Evolutionary conservation across 176 grass and related monocot species (phyloP).

Genomic region (Elymus sibiricus): DNA sequence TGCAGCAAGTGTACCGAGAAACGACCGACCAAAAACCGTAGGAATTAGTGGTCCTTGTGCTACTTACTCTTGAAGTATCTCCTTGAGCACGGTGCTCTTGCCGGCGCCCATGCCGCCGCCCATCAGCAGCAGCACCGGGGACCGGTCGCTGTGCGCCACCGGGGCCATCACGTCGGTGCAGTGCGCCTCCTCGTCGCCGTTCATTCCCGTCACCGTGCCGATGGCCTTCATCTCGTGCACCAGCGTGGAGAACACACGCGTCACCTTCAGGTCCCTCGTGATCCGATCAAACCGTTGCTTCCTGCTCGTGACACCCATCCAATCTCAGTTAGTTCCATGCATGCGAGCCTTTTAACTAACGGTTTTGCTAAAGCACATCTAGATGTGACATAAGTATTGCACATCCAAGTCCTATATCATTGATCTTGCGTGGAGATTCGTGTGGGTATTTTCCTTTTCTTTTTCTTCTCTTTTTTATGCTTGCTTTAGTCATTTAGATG

Average conservation of each 20-base stretch:
- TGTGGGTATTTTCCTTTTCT: too few species aligned
- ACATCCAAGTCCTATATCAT: too few species aligned
- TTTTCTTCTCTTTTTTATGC: too few species aligned
- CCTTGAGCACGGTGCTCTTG: slow-evolving; percentile 82
- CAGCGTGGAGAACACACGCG: slow-evolving; percentile 76
- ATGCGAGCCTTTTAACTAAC: too few species aligned
- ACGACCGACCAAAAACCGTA: too few species aligned
- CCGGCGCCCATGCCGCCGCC: slow-evolving; percentile 82
- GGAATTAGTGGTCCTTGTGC: not conserved
- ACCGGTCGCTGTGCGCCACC: slow-evolving; percentile 36
- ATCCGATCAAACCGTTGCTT: slow-evolving; percentile 83
- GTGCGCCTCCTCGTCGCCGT: not conserved
- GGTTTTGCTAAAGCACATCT: too few species aligned
- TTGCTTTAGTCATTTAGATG: too few species aligned
- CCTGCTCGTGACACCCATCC: slow-evolving; percentile 7
- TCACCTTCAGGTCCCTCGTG: slow-evolving; percentile 69
- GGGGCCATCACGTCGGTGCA: slow-evolving; percentile 83
- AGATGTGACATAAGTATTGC: too few species aligned
- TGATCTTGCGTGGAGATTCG: too few species aligned
- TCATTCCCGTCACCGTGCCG: slow-evolving; percentile 1
- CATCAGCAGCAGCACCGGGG: slow-evolving; percentile 65
- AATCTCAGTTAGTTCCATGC: too few species aligned
- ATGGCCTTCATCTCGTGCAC: slow-evolving; percentile 98
- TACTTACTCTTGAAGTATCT: slow-evolving; percentile 39
- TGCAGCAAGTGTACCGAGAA: too few species aligned